These are phyloP conservation scores for Nannochloropsis limnetica DNA, from an alignment of 352 stramenopile genomes.

Conservation along the genomic window DNA sequence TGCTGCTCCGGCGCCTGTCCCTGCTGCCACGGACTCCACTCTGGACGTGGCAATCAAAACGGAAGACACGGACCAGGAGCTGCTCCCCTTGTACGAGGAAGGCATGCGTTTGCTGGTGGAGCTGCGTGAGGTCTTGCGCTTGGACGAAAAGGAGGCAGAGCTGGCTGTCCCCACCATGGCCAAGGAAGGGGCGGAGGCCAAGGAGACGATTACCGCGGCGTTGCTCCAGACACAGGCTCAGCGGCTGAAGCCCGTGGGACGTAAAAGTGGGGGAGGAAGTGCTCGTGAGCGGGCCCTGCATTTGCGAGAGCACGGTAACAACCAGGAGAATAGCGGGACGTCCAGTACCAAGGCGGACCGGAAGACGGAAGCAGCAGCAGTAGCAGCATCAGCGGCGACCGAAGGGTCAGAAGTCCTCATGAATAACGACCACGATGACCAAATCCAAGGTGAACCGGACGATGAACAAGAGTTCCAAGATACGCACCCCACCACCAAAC, in stretches of 20 bases:
- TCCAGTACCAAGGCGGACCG: no score
- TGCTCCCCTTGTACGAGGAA: not conserved
- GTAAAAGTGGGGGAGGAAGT: not conserved
- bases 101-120: not conserved
- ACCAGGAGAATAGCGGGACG: not conserved
- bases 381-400: not conserved
- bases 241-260: no score
- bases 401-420: not conserved
- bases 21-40: not conserved
- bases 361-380: no score
- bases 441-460: not conserved
- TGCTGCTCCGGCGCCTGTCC: not conserved
- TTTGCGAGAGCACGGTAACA: not conserved
- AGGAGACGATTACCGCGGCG: not conserved
- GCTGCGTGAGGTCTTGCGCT: not conserved
- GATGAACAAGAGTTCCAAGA: not conserved
- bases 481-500: not conserved
- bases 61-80: not conserved
- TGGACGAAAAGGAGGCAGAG: not conserved
- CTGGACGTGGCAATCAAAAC: not conserved
- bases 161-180: not conserved
- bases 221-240: no score
- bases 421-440: not conserved
- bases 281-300: not conserved
- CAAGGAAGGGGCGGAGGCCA: not conserved